A percentile compares a stretch with the other conserved stretches of the same genome.
Conservation (phyloP, 805 yeast species). For the Yamadazyma ubonensis region DNA sequence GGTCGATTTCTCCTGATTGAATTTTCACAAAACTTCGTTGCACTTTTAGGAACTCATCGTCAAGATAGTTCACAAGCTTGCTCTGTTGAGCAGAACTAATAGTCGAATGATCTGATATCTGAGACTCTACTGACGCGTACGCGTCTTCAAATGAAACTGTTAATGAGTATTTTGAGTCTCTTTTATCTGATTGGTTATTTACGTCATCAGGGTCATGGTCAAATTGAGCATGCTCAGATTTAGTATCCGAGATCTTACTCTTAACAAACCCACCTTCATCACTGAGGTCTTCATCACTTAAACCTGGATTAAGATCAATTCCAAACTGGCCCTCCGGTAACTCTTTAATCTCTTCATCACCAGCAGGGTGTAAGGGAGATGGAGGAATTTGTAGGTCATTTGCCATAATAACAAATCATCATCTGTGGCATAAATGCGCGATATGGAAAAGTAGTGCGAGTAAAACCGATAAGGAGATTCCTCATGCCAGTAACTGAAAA, state of each 20-base stretch:
- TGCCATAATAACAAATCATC: constrained; percentile 3
- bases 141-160: constrained; percentile 34
- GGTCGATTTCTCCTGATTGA: constrained; percentile 29
- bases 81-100: constrained; percentile 33
- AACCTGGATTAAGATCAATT: constrained; percentile 41
- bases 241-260: too few relatives aligned
- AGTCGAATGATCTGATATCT: constrained; percentile 7
- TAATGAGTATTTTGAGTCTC: constrained; percentile 4
- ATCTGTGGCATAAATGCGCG: constrained; percentile 7
- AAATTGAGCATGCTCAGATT: too few relatives aligned
- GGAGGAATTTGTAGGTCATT: constrained; percentile 23
- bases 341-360: constrained; percentile 31
- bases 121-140: constrained; percentile 15
- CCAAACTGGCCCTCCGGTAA: constrained; percentile 27
- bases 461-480: constrained; percentile 2
- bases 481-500: constrained; percentile 16
- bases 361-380: constrained; percentile 36
- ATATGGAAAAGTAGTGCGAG: constrained; percentile 6
- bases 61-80: constrained; percentile 33
- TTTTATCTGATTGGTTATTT: not conserved
- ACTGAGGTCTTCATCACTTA: constrained; percentile 27
- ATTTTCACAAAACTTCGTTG: constrained; percentile 37
- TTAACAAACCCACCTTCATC: constrained; percentile 8
- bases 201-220: too few relatives aligned
- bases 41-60: constrained; percentile 32